These are phyloP conservation scores for Terfezia claveryi DNA, from an alignment of 495 filamentous ascomycete species.

Conservation along the genomic window DNA sequence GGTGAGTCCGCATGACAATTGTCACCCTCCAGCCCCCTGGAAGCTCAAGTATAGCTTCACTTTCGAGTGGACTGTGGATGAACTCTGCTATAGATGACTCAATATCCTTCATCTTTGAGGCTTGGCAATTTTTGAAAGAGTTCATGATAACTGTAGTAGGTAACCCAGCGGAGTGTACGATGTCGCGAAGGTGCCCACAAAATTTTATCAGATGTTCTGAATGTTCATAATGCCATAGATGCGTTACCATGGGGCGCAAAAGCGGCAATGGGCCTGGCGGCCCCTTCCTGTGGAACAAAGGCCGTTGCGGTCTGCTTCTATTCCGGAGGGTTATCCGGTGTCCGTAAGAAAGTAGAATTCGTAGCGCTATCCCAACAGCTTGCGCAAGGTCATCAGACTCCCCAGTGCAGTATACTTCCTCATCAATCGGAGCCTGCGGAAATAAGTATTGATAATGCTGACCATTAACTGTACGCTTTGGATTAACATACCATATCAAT, in stretches of 20 bases:
- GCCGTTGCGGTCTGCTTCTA: slow-evolving; percentile 37
- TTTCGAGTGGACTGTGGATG: slow-evolving; percentile 9
- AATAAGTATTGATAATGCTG: background rate
- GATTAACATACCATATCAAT: slow-evolving; percentile 38
- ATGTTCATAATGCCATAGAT: slow-evolving; percentile 35
- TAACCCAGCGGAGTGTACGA: slow-evolving; percentile 13
- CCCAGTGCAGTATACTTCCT: slow-evolving; percentile 7
- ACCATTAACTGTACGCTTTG: background rate
- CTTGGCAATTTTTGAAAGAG: background rate
- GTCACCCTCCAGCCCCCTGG: slow-evolving; percentile 14
- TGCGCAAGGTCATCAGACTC: slow-evolving; percentile 29
- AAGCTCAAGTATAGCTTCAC: slow-evolving; percentile 10
- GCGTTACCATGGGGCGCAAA: slow-evolving; percentile 41
- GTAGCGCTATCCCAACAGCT: slow-evolving; percentile 35
- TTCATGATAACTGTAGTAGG: background rate
- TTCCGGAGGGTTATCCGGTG: slow-evolving; percentile 44
- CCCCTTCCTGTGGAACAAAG: slow-evolving; percentile 31
- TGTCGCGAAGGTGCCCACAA: slow-evolving; percentile 14
- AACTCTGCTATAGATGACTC: slow-evolving; percentile 14
- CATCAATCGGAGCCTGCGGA: slow-evolving; percentile 2
- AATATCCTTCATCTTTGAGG: slow-evolving; percentile 8
- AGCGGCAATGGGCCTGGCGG: slow-evolving; percentile 33
- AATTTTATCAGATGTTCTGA: slow-evolving; percentile 22
- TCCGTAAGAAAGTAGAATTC: slow-evolving; percentile 47
- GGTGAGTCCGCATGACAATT: slow-evolving; percentile 13